Conservation (phyloP, 2,329 filamentous ascomycete genomes). For the Leptoxyphium fumago region DNA sequence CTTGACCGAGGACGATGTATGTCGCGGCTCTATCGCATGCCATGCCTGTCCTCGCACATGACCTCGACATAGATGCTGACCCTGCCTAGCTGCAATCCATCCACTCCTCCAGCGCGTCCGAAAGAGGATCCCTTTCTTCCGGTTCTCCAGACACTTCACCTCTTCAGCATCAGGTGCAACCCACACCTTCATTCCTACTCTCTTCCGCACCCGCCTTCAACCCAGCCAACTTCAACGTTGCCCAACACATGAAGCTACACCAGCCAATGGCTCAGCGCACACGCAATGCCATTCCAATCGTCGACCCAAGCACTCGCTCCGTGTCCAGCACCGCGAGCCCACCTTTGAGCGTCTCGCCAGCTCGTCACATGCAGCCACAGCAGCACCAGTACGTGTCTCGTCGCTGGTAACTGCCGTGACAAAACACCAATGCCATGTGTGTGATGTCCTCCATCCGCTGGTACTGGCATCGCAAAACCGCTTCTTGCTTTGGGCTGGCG, state of each 20-base stretch:
- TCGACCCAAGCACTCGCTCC: slow-evolving; percentile 85
- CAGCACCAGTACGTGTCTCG: slow-evolving; percentile 39
- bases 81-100: slow-evolving; percentile 68
- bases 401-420: slow-evolving; percentile 28
- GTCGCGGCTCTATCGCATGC: slow-evolving; percentile 8
- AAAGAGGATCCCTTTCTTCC: slow-evolving; percentile 88
- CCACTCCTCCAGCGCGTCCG: slow-evolving; percentile 64
- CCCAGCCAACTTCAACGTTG: slow-evolving; percentile 36
- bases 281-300: slow-evolving; percentile 92
- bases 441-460: not conserved
- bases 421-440: not conserved
- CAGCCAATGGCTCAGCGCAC: slow-evolving; percentile 79
- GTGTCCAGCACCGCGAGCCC: slow-evolving; percentile 56
- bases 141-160: slow-evolving; percentile 87
- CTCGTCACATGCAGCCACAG: slow-evolving; percentile 46
- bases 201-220: slow-evolving; percentile 43
- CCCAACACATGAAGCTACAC: slow-evolving; percentile 64
- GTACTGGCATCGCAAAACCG: not conserved
- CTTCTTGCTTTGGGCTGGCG: not conserved
- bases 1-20: slow-evolving; percentile 84
- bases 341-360: slow-evolving; percentile 55
- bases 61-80: slow-evolving; percentile 12
- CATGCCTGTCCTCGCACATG: not conserved
- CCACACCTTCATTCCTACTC: slow-evolving; percentile 57
- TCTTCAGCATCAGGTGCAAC: slow-evolving; percentile 65